Conservation (phyloP, 805 yeast genomes). For the Spathaspora girioi region DNA sequence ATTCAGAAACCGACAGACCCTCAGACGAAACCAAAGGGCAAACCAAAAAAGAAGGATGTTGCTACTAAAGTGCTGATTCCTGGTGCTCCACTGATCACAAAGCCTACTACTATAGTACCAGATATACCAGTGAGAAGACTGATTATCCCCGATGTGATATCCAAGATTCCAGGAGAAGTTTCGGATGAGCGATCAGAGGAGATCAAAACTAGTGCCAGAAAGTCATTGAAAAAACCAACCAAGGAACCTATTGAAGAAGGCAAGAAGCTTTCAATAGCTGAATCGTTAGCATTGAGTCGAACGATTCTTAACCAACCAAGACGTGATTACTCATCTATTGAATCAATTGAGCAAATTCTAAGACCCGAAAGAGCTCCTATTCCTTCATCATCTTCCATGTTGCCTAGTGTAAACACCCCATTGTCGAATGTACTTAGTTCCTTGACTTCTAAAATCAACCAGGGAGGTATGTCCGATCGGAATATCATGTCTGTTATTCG, state of each 20-base stretch:
- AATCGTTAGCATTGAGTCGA: conserved; percentile 54
- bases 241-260: conserved; percentile 4
- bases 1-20: not conserved
- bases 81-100: not conserved
- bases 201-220: not conserved
- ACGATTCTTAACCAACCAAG: conserved; percentile 33
- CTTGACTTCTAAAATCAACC: conserved; percentile 28
- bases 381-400: conserved; percentile 4
- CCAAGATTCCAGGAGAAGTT: not conserved
- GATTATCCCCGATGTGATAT: not conserved
- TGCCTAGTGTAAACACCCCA: conserved; percentile 20
- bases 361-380: conserved; percentile 9
- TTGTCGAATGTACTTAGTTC: conserved; percentile 29
- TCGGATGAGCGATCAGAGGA: not conserved
- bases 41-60: conserved; percentile 4
- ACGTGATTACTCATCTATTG: conserved; percentile 1
- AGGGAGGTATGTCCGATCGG: conserved; percentile 16
- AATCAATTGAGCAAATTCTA: conserved; percentile 21
- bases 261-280: conserved; percentile 48
- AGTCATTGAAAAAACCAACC: conserved; percentile 11
- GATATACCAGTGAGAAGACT: not conserved
- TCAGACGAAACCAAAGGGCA: not conserved
- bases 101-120: not conserved
- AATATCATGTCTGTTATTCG: conserved; percentile 34
- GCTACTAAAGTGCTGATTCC: conserved; percentile 1